Conservation (phyloP, 192 early-diverging fungal genomes). For the Entomortierella parvispora region DNA sequence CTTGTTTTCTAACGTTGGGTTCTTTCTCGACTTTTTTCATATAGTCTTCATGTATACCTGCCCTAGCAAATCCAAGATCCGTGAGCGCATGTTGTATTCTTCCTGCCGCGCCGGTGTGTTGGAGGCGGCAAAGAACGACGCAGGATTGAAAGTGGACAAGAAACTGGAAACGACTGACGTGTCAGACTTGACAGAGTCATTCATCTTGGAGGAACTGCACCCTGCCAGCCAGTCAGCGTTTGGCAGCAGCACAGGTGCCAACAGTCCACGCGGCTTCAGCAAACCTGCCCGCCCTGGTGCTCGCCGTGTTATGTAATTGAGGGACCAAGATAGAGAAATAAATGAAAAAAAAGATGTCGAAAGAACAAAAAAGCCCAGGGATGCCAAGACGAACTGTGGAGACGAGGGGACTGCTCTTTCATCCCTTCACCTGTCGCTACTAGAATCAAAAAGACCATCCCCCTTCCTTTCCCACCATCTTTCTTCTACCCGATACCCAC, state of each 20-base stretch:
- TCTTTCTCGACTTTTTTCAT: not conserved
- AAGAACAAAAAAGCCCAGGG: no score
- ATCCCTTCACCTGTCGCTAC: no score
- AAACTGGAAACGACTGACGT: conserved; percentile 77
- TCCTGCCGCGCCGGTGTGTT: conserved; percentile 74
- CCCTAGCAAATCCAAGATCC: conserved; percentile 82
- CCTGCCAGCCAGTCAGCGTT: conserved; percentile 9
- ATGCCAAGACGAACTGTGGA: no score
- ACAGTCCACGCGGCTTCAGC: conserved; percentile 31
- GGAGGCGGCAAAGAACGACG: conserved; percentile 60
- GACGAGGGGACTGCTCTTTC: no score
- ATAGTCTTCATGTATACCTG: conserved; percentile 92
- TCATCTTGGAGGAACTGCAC: conserved; percentile 65
- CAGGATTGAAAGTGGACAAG: conserved; percentile 66
- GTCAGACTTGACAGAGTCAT: conserved; percentile 62
- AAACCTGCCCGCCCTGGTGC: conserved; percentile 44
- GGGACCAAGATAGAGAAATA: no score
- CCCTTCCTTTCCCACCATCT: no score
- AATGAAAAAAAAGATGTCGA: no score
- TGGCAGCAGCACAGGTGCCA: conserved; percentile 3
- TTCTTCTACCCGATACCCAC: no score
- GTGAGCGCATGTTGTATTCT: conserved; percentile 92
- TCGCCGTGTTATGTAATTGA: conserved; percentile 40
- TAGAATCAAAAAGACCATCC: no score
- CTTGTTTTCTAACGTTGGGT: not conserved